Evolutionary conservation across 1,284 basidiomycete species (phyloP).

Genomic region (Ustilago hordei): DNA sequence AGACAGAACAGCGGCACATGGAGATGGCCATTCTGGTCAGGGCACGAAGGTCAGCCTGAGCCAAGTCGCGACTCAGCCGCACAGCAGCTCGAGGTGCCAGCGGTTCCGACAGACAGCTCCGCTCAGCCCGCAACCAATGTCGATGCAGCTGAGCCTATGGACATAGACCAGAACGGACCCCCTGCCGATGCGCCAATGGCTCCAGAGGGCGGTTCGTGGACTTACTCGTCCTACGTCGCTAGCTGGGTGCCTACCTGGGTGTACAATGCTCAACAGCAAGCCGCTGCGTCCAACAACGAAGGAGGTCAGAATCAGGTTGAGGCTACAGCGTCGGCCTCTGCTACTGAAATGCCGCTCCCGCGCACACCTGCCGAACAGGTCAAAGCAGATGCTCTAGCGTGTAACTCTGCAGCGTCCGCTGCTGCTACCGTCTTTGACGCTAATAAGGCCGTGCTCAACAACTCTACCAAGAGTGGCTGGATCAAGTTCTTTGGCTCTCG

Average conservation of each 20-base stretch:
- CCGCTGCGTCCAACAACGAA: neutral
- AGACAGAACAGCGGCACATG: slow-evolving; percentile 30
- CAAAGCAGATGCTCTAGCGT: slow-evolving; percentile 61
- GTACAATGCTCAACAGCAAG: slow-evolving; percentile 44
- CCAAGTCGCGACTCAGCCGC: slow-evolving; percentile 9
- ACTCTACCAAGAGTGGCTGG: slow-evolving; percentile 54
- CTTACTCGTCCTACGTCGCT: slow-evolving; percentile 53
- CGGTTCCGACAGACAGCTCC: neutral
- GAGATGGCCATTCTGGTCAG: slow-evolving; percentile 45
- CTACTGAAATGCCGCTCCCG: neutral
- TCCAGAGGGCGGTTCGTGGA: slow-evolving; percentile 37
- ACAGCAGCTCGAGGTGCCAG: slow-evolving; percentile 26
- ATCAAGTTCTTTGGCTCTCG: slow-evolving; percentile 59
- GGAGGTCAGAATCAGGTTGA: neutral
- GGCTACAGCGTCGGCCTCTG: neutral
- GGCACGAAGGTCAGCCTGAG: slow-evolving; percentile 17
- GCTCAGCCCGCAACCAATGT: neutral
- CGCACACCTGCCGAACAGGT: slow-evolving; percentile 64
- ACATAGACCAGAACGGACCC: slow-evolving; percentile 22
- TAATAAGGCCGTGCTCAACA: slow-evolving; percentile 57
- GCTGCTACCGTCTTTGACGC: slow-evolving; percentile 35
- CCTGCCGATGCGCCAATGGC: neutral
- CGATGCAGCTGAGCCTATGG: slow-evolving; percentile 39
- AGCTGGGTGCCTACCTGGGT: slow-evolving; percentile 57
- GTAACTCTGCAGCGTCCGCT: slow-evolving; percentile 24